phyloP scores from a whole-genome alignment of 345 rosid species.

The Psidium friedrichsthalianum region DNA sequence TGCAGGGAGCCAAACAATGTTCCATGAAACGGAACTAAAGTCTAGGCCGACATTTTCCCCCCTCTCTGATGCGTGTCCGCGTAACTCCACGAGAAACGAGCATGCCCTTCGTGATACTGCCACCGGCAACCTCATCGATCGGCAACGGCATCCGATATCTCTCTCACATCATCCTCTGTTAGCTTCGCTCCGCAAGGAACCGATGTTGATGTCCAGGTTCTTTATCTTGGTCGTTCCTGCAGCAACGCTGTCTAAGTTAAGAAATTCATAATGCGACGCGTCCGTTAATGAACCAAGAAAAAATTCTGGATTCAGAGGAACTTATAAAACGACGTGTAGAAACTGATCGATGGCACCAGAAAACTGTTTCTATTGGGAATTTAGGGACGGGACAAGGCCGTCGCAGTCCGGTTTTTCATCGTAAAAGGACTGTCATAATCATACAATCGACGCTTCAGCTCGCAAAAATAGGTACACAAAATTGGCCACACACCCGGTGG shows the following conservation, averaged over 20 bases:
- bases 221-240: slow-evolving; percentile 43
- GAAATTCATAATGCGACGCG: background rate
- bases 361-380: background rate
- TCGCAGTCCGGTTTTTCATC: background rate
- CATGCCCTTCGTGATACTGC: background rate
- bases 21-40: background rate
- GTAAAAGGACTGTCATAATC: background rate
- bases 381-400: background rate
- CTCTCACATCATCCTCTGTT: slow-evolving; percentile 18
- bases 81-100: slow-evolving; percentile 5
- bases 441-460: background rate
- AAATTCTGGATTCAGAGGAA: background rate
- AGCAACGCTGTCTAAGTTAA: background rate
- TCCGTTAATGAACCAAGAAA: background rate
- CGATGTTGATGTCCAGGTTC: slow-evolving; percentile 33
- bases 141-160: slow-evolving; percentile 21
- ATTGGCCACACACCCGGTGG: slow-evolving; percentile 21
- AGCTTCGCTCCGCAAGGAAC: slow-evolving; percentile 26
- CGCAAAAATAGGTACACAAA: background rate
- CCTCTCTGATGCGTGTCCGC: slow-evolving; percentile 14
- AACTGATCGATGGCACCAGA: background rate
- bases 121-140: slow-evolving; percentile 16
- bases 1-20: background rate
- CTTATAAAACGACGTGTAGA: background rate
- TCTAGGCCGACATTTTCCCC: background rate